Conservation (phyloP, 495 filamentous ascomycete genomes). For the Usnea hakonensis region DNA sequence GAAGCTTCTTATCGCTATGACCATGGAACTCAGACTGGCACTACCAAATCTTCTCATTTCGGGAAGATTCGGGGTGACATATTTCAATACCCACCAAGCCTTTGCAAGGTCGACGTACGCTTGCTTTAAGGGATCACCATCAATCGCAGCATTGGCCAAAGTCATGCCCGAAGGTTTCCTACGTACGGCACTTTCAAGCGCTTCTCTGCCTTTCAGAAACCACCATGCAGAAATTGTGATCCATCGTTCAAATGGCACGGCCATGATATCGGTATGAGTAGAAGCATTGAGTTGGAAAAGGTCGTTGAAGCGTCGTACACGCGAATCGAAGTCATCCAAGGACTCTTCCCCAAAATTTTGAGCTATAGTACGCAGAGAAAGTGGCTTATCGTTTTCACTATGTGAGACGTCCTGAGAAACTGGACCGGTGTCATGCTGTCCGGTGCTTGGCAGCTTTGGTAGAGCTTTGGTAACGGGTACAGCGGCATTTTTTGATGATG, state of each 20-base stretch:
- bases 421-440: neutral
- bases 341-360: slow-evolving; percentile 52
- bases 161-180: slow-evolving; percentile 22
- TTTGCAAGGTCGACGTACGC: slow-evolving; percentile 76
- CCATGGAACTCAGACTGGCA: slow-evolving; percentile 38
- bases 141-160: neutral
- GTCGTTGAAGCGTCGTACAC: slow-evolving; percentile 57
- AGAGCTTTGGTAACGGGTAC: neutral
- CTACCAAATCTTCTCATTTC: slow-evolving; percentile 44
- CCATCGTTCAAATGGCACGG: slow-evolving; percentile 55
- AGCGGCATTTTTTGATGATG: neutral
- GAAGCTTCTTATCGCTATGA: slow-evolving; percentile 38
- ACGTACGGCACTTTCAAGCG: slow-evolving; percentile 62
- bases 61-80: slow-evolving; percentile 49
- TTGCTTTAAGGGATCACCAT: slow-evolving; percentile 35
- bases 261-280: slow-evolving; percentile 52
- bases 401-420: neutral
- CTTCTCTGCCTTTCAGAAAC: slow-evolving; percentile 71
- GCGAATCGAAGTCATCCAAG: slow-evolving; percentile 55
- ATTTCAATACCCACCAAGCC: slow-evolving; percentile 68
- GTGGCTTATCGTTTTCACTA: neutral
- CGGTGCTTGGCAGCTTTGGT: neutral
- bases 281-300: slow-evolving; percentile 67
- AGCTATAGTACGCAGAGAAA: slow-evolving; percentile 21
- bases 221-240: slow-evolving; percentile 72